Evolutionary conservation across 768 basidiomycete species (phyloP).

Genomic region (Pulveroboletus sp.): DNA sequence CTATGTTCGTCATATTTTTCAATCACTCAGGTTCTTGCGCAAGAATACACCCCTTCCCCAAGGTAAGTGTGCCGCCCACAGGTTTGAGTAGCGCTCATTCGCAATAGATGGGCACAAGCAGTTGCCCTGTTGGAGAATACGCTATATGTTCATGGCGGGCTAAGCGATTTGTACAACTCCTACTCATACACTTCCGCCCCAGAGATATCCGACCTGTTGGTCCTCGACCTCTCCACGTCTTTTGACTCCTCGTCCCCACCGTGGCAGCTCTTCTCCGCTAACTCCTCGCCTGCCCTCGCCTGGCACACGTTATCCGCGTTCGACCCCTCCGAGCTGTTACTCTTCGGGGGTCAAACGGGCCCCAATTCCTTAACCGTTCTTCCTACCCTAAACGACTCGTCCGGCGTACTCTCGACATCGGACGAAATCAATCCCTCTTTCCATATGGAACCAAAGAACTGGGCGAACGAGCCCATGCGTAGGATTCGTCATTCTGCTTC

Average conservation of each 20-base stretch:
- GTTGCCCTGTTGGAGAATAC: constrained; percentile 51
- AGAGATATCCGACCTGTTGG: constrained; percentile 64
- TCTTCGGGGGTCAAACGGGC: constrained; percentile 76
- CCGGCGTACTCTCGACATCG: constrained; percentile 48
- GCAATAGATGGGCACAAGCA: constrained; percentile 80
- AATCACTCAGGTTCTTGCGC: constrained; percentile 16
- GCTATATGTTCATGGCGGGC: constrained; percentile 76
- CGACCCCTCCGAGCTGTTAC: constrained; percentile 48
- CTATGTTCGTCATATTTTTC: constrained; percentile 14
- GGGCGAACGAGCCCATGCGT: constrained; percentile 66
- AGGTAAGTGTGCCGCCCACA: constrained; percentile 18
- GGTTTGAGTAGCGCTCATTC: constrained; percentile 4
- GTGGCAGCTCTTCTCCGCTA: constrained; percentile 56
- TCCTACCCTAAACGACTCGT: constrained; percentile 57
- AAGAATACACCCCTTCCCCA: constrained; percentile 23
- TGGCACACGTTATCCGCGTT: constrained; percentile 79
- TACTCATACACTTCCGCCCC: constrained; percentile 75
- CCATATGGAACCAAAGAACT: constrained; percentile 43
- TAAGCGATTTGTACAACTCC: constrained; percentile 64
- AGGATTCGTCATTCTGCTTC: constrained; percentile 73
- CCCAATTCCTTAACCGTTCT: constrained; percentile 51
- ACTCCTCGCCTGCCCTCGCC: constrained; percentile 56
- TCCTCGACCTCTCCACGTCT: constrained; percentile 55
- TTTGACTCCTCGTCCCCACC: constrained; percentile 64
- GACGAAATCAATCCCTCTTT: constrained; percentile 41